phyloP scores from a whole-genome alignment of 179 eudicot species.

The Beta macrorhiza region DNA sequence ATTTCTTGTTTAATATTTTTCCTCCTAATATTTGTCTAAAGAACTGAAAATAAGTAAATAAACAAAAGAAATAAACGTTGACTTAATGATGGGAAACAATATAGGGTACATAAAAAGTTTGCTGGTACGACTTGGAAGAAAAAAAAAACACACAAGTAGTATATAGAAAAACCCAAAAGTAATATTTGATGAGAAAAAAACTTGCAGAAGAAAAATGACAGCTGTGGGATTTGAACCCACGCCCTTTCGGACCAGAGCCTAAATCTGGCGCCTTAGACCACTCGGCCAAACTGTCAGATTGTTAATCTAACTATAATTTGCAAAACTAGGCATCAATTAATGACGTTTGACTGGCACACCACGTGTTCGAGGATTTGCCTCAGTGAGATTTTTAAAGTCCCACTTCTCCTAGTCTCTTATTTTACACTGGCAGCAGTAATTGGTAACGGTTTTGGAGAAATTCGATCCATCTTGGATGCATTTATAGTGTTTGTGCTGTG shows the following conservation, averaged over 20 bases:
- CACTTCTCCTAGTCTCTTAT: background rate
- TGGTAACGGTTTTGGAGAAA: background rate
- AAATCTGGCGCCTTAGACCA: slow-evolving; percentile 99
- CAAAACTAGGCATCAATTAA: too few relatives aligned
- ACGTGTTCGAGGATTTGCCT: background rate
- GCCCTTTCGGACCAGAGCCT: slow-evolving; percentile 99
- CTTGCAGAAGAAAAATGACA: slow-evolving; percentile 35
- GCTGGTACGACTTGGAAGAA: too few relatives aligned
- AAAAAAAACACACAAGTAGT: too few relatives aligned
- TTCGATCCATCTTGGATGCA: background rate
- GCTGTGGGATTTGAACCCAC: slow-evolving; percentile 99
- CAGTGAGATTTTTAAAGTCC: background rate
- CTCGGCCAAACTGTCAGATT: slow-evolving; percentile 81
- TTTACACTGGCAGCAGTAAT: background rate
- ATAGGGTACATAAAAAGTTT: too few relatives aligned
- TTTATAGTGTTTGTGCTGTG: background rate
- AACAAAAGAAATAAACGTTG: too few relatives aligned
- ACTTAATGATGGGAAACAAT: too few relatives aligned
- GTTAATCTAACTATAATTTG: too few relatives aligned
- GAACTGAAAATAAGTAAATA: too few relatives aligned
- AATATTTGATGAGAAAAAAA: too few relatives aligned
- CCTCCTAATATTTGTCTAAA: too few relatives aligned
- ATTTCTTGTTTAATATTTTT: too few relatives aligned
- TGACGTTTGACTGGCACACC: background rate
- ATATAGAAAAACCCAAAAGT: too few relatives aligned